Evolutionary conservation across 2,329 filamentous ascomycete species (phyloP), one percentile per base, ranked within the genome.

Genomic region (Neodidymelliopsis sp.): DNA sequence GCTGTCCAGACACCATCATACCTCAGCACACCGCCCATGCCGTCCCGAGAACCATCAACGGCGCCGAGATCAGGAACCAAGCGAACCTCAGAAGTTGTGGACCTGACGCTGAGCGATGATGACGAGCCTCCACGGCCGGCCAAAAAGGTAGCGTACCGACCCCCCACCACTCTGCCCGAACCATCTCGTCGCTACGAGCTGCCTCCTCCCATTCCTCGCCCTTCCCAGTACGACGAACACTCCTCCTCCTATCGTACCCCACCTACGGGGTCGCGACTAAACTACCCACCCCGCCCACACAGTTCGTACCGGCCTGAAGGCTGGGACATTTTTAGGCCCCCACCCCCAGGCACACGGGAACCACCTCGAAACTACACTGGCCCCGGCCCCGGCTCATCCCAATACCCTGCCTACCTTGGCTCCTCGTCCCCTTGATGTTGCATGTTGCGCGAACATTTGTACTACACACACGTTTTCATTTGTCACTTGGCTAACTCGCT

Each of bases 11-110:
- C 72, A 4, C 73, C 74, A 3, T 53, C 59, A 31, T 73, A 72
- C 28, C 51, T 74, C 9, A 67, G 72, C 43, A 80, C 77, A 11
- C 77, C 77, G 12, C 77, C 77, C 4, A 54, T 77, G 11, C 75
- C 74, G 10, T 79, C 78, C 10, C 67, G 77, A 34, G 77, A 79
- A 51, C 52, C 71, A 15, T 60, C 69, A 38, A 60, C 63, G 42
- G 63, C 66, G 34, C 62, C 69, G 6, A 60, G 69, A 18, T 68
- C 67, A 11, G 69, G 72, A 19, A 71, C 67, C 46, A 81, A 79
- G 62, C 70, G 77, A 25, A 70, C 71, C 22, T 72, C 74, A 10
- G 75, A 77, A 41, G 75, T 79, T 19, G 78, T 81, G 41, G 78
- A 80, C 54, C 65, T 80, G 61, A 80, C 77, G 1, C 56, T 79